These are phyloP conservation scores for Amborella trichopoda DNA, from an alignment of 164 flowering plant genomes.

Conservation along the genomic window DNA sequence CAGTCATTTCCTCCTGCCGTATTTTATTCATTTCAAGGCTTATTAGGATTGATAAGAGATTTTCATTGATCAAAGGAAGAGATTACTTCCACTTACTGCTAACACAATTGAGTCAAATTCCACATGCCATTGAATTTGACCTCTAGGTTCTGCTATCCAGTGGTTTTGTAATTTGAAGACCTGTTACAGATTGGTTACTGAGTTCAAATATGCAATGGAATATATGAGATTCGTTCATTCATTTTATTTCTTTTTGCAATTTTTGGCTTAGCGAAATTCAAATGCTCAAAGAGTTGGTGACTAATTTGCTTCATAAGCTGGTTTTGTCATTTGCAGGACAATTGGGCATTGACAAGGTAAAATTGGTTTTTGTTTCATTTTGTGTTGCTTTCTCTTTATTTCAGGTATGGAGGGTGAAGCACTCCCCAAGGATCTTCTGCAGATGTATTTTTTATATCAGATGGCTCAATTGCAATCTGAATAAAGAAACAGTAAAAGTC, in stretches of 20 bases:
- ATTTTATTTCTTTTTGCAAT: neutral
- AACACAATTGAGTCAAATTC: no score
- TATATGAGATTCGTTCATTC: neutral
- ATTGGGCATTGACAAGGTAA: neutral
- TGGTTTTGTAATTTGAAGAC: no score
- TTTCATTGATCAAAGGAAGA: neutral
- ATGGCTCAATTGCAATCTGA: slow-evolving; percentile 22
- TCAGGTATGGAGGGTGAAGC: slow-evolving; percentile 30
- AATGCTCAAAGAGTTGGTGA: neutral
- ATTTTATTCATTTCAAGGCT: neutral
- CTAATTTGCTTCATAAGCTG: neutral
- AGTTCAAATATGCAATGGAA: no score
- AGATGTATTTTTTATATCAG: slow-evolving; percentile 34
- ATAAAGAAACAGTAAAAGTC: slow-evolving; percentile 17
- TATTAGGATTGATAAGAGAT: neutral
- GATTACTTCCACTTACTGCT: no score
- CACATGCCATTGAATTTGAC: no score
- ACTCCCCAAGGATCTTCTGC: slow-evolving; percentile 26
- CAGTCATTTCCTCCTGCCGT: neutral
- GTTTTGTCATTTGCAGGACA: neutral
- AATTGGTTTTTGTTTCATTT: neutral
- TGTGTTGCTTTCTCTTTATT: neutral
- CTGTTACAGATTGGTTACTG: no score
- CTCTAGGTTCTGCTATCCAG: no score
- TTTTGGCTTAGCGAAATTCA: neutral